Percentiles rank a stretch among this genome's conserved stretches.
Evolutionary conservation across 768 basidiomycete species (phyloP).

Genomic region (Lanmaoa rubissima): DNA sequence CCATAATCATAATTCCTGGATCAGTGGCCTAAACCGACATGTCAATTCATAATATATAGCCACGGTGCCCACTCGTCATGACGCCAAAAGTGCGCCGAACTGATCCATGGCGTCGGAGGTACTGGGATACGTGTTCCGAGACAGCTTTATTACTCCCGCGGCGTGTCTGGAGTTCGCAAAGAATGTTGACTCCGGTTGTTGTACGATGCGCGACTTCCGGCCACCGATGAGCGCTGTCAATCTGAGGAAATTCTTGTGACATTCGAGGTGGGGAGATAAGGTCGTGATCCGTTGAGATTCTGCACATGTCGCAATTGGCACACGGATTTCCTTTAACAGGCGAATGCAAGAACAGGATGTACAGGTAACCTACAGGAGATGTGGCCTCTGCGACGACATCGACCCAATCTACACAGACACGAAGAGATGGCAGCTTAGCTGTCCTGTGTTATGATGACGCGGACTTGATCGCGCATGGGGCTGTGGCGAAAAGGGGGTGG

Average conservation of each 20-base stretch:
- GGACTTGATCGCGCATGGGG: slow-evolving; percentile 6
- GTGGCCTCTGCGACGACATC: slow-evolving; percentile 14
- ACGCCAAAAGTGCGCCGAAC: neutral
- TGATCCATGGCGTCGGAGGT: slow-evolving; percentile 8
- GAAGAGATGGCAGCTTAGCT: slow-evolving; percentile 3
- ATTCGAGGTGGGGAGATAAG: slow-evolving; percentile 28
- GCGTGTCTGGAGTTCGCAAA: slow-evolving; percentile 21
- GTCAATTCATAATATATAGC: neutral
- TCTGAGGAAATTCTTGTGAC: slow-evolving; percentile 6
- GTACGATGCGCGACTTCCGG: slow-evolving; percentile 19
- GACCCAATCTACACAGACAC: slow-evolving; percentile 11
- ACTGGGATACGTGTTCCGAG: slow-evolving; percentile 7
- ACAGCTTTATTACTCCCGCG: slow-evolving; percentile 27
- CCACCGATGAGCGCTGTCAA: slow-evolving; percentile 15
- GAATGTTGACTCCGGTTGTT: slow-evolving; percentile 13
- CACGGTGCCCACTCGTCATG: neutral
- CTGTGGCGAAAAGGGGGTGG: slow-evolving; percentile 31
- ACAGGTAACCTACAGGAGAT: neutral
- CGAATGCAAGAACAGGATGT: neutral
- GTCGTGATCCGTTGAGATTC: slow-evolving; percentile 32
- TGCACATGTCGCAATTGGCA: neutral
- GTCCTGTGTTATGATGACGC: slow-evolving; percentile 4
- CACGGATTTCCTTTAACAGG: slow-evolving; percentile 7
- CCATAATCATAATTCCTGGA: neutral
- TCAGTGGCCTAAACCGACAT: neutral